Evolutionary conservation across 2,329 filamentous ascomycete species (phyloP), one percentile per base, ranked within the genome.

Genomic region (Colletotrichum coccodes): DNA sequence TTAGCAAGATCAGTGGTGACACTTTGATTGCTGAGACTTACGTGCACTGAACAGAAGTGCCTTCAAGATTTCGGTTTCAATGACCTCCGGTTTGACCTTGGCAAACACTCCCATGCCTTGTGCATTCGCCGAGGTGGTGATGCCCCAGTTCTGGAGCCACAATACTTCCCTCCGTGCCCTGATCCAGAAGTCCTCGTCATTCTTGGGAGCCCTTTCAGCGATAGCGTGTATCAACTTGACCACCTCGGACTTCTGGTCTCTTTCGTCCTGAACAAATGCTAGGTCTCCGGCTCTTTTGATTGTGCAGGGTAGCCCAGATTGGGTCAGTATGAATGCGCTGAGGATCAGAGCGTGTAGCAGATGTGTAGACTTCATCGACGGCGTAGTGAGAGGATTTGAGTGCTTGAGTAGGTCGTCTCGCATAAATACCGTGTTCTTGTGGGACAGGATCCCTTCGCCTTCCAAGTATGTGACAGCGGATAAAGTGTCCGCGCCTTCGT

Each of bases 91-190:
- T 16, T 86, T 80, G 4, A 96, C 81, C 70, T 85, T 86, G 1
- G 91, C 89, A 68, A 91, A 85, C 2, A 92, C 81, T 26, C 92
- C 92, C 11, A 89, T 81, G 26, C 90, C 87, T 42, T 81, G 80
- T 30, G 79, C 82, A 23, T 75, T 75, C 23, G 71, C 59, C n/a
- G 72, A 71, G 3, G 71, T 46, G 3, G 87, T 83, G 28, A 85
- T 84, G 38, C 90, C 90, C 92, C 92, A 95, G 74, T 87, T 86
- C 75, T 90, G 89, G 34, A 95, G 83, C 93, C 93, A 95, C 4
- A 94, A 76, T 9, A 95, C 78, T 73, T 91, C 89, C 47, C 86
- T 86, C 65, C 92, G 86, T 14, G 87, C 85, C 60, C 81, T 83
- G 30, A 84, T 80, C 91, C 91, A 93, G 70, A 87, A 89, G 38